Conservation (phyloP, 2,329 filamentous ascomycete species). For the Sclerotinia nivalis region DNA sequence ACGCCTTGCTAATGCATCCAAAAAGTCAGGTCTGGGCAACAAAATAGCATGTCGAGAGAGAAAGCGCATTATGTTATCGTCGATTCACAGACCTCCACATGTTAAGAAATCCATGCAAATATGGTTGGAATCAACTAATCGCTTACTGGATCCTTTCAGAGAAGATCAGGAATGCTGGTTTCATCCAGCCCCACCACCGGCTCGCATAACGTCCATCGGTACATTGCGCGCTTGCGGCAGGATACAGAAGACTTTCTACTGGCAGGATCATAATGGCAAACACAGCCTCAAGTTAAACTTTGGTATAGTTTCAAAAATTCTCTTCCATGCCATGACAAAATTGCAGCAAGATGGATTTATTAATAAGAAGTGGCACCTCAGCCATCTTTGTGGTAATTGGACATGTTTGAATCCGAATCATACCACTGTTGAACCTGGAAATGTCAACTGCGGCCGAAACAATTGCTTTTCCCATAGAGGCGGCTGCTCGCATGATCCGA, state of each 20-base stretch:
- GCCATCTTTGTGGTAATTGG: slow-evolving; percentile 42
- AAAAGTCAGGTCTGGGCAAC: neutral
- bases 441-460: slow-evolving; percentile 36
- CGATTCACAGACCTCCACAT: slow-evolving; percentile 20
- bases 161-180: slow-evolving; percentile 35
- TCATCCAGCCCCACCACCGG: slow-evolving; percentile 32
- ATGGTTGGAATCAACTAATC: slow-evolving; percentile 29
- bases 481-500: slow-evolving; percentile 35
- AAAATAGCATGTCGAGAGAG: slow-evolving; percentile 9
- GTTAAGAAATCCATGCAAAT: slow-evolving; percentile 30
- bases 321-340: slow-evolving; percentile 31
- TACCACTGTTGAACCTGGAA: slow-evolving; percentile 36
- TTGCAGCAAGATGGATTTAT: slow-evolving; percentile 38
- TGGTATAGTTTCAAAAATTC: slow-evolving; percentile 34
- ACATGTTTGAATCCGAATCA: slow-evolving; percentile 39
- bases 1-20: neutral
- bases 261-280: slow-evolving; percentile 23
- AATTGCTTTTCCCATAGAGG: slow-evolving; percentile 36
- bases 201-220: slow-evolving; percentile 23
- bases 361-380: slow-evolving; percentile 37
- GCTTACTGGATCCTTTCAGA: slow-evolving; percentile 29
- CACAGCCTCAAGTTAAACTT: slow-evolving; percentile 34
- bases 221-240: slow-evolving; percentile 12
- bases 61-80: slow-evolving; percentile 26
- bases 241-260: slow-evolving; percentile 30